phyloP scores from a whole-genome alignment of 1,284 basidiomycete genomes.

The Ustilago cynodontis region DNA sequence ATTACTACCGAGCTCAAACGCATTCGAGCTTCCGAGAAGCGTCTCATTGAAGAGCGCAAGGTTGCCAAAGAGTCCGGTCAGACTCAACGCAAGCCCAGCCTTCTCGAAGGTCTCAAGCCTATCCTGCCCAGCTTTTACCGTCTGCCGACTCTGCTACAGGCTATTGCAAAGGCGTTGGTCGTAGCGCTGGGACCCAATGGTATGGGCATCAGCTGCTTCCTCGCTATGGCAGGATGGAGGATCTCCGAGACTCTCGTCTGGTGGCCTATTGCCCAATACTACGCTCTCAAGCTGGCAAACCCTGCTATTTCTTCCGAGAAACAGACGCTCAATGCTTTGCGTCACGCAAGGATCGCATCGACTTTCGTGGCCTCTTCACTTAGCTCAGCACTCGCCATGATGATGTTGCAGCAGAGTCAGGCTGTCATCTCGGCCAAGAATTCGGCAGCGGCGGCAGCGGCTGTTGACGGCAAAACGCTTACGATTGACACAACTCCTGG shows the following conservation, averaged over 20 bases:
- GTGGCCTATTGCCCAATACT: slow-evolving; percentile 55
- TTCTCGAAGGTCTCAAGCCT: slow-evolving; percentile 19
- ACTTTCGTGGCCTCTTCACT: slow-evolving; percentile 55
- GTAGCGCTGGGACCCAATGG: slow-evolving; percentile 48
- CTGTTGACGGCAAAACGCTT: slow-evolving; percentile 13
- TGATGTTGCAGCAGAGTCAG: slow-evolving; percentile 46
- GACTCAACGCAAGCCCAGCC: slow-evolving; percentile 10
- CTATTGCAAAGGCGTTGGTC: slow-evolving; percentile 36
- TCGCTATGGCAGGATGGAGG: slow-evolving; percentile 53
- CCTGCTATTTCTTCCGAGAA: slow-evolving; percentile 13
- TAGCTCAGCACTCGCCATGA: slow-evolving; percentile 45
- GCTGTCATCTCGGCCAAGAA: slow-evolving; percentile 21
- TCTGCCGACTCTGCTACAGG: slow-evolving; percentile 26
- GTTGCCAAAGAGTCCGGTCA: slow-evolving; percentile 26
- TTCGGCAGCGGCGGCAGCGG: not conserved
- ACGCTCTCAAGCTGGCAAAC: slow-evolving; percentile 36
- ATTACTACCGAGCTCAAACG: slow-evolving; percentile 43
- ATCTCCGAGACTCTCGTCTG: slow-evolving; percentile 50
- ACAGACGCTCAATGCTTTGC: slow-evolving; percentile 10
- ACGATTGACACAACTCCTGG: slow-evolving; percentile 41
- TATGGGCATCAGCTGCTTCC: slow-evolving; percentile 52
- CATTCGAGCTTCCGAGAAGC: slow-evolving; percentile 36
- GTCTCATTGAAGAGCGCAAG: slow-evolving; percentile 40
- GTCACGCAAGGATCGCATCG: slow-evolving; percentile 35
- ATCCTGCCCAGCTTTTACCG: slow-evolving; percentile 36